These are phyloP conservation scores for Curvularia sp. DNA, from an alignment of 2,329 filamentous ascomycete species.

Conservation along the genomic window DNA sequence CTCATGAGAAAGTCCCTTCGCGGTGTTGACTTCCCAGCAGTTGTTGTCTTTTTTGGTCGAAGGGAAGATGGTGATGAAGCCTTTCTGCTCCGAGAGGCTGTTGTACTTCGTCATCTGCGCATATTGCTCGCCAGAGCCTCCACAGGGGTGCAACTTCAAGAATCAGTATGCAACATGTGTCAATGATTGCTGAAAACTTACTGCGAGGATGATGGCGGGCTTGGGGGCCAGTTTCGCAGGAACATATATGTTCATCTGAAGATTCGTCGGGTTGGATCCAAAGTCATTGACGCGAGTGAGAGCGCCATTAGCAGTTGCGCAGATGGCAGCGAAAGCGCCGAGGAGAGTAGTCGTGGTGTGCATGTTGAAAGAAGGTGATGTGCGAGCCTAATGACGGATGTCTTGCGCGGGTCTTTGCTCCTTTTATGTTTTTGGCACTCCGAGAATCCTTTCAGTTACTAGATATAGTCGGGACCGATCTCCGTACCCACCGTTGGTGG, in stretches of 20 bases:
- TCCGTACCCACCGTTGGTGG: conserved; percentile 4
- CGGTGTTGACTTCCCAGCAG: conserved; percentile 67
- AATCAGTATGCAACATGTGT: not conserved
- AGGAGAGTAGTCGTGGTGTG: conserved; percentile 10
- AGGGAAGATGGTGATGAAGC: conserved; percentile 67
- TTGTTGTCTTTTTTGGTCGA: conserved; percentile 56
- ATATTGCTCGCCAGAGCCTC: conserved; percentile 49
- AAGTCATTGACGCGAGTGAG: conserved; percentile 51
- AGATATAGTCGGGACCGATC: not conserved
- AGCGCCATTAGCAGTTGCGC: conserved; percentile 21
- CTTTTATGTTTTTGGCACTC: conserved; percentile 4
- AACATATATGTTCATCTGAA: conserved; percentile 61
- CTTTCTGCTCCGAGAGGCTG: conserved; percentile 59
- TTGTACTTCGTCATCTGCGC: conserved; percentile 25
- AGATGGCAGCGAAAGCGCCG: conserved; percentile 10
- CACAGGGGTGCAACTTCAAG: conserved; percentile 36
- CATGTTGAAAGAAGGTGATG: conserved; percentile 13
- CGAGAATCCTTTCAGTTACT: not conserved
- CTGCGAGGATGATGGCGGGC: conserved; percentile 62
- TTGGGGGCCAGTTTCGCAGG: conserved; percentile 52
- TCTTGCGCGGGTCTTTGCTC: not conserved
- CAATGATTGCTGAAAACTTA: conserved; percentile 50
- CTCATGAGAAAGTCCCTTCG: conserved; percentile 60
- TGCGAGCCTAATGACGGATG: not conserved
- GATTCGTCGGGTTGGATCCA: conserved; percentile 54